Base-by-base conservation (phyloP, 164 flowering plant genomes). In the Stephania yunnanensis region DNA sequence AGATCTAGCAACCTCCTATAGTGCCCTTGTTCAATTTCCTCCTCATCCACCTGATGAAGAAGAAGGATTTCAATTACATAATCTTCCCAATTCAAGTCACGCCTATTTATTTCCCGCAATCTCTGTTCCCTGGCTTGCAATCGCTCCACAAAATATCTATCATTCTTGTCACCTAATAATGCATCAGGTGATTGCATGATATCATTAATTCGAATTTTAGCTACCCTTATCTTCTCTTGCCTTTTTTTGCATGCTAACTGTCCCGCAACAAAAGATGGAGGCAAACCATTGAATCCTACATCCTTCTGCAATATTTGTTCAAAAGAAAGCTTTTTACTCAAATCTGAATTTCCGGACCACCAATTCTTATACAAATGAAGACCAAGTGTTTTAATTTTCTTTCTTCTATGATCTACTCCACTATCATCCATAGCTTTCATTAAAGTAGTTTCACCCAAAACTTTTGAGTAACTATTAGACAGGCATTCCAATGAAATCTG, bases 1-100 rank as follows among this genome's bases (percentile, higher is more conserved):
- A 91, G 75, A 67, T 81, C 94, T 78, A 93, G 42, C 78, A 93
- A 82, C 29, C 84, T 73, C 44, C 87, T 92, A 82, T 92, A 93
- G 72, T 92, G 82, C 5, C 97, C 99, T 76, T 86, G 88, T 83
- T 86, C 94, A 70, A 93, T 93, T 74, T 95, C 96, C 55, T 88
- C 92, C 75, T 91, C 98, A 55, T 82, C 83, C 65, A 90, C 97
- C 75, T 74, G 81, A 83, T 90, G 97, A 44, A 95, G 91, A 5
- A 95, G 86, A 12, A 93, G 94, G 17, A 91, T 85, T 76, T 93
- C 97, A 78, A 95, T 89, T 12, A 92, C 80, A 71, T 85, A 81
- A 82, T 95, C 99, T 78, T 95, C 98, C 90, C 92, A 91, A 80
- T 92, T 95, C 66, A 89, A 52, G 29, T 65, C 82, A 69, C 46